Percentiles rank a stretch among this genome's conserved stretches.
Evolutionary conservation across 306 rosid genomes (phyloP).

Genomic region (Quercus glauca): DNA sequence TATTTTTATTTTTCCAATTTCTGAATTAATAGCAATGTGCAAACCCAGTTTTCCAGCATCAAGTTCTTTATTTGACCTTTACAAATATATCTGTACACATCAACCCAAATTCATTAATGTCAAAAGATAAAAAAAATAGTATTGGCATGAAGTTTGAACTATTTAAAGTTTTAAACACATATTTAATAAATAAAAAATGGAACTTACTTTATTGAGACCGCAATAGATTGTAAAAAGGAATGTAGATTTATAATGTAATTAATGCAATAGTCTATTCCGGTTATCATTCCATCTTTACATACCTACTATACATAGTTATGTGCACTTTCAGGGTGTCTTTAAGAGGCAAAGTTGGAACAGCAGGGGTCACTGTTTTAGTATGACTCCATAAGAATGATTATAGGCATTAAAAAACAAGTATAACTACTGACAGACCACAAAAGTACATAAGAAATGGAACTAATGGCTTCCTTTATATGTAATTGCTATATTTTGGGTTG

Average conservation of each 20-base stretch:
- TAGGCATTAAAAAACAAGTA: not conserved
- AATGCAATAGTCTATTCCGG: not conserved
- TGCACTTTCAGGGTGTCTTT: not conserved
- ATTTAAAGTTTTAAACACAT: not conserved
- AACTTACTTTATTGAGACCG: not conserved
- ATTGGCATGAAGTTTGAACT: not conserved
- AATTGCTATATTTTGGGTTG: not conserved
- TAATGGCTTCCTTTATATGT: conserved; percentile 1
- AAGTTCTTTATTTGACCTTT: too few species aligned
- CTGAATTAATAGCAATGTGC: too few species aligned
- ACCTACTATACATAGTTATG: not conserved
- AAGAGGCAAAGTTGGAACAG: not conserved
- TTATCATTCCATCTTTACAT: not conserved
- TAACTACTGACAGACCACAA: not conserved
- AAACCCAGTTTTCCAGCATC: too few species aligned
- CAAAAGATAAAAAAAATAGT: too few species aligned
- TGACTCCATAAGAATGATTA: not conserved
- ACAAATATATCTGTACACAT: too few species aligned
- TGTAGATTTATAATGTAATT: not conserved
- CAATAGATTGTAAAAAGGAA: not conserved
- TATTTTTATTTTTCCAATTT: too few species aligned
- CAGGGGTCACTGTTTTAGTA: not conserved
- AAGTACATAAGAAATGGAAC: not conserved
- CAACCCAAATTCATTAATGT: too few species aligned
- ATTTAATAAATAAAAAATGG: not conserved